These are phyloP conservation scores for Cubamyces sp. DNA, from an alignment of 768 basidiomycete species.

Conservation along the genomic window DNA sequence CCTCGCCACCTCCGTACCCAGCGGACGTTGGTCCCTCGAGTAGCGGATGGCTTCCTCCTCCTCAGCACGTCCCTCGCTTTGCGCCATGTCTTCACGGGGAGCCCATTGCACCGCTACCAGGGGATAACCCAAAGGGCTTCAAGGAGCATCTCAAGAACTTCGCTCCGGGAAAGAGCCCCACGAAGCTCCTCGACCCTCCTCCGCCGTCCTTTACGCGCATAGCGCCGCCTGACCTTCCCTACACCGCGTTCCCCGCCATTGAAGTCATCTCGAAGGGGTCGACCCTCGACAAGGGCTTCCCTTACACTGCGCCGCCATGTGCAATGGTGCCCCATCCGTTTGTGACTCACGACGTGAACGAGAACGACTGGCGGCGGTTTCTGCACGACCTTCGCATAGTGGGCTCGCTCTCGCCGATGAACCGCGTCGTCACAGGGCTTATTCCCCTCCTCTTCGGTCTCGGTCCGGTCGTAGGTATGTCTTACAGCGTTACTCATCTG, in stretches of 20 bases:
- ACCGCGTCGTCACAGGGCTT: constrained; percentile 17
- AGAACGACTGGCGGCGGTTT: constrained; percentile 48
- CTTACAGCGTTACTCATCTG: too few species aligned
- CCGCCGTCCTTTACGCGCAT: constrained; percentile 22
- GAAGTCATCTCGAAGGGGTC: constrained; percentile 37
- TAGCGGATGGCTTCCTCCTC: not conserved
- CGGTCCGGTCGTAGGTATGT: constrained; percentile 12
- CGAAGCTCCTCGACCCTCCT: constrained; percentile 24
- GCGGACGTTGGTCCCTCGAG: not conserved
- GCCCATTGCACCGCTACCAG: not conserved
- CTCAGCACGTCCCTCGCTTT: not conserved
- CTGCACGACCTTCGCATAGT: constrained; percentile 24
- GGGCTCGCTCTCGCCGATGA: constrained; percentile 23
- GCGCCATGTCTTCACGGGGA: constrained; percentile 4
- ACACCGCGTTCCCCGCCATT: constrained; percentile 34
- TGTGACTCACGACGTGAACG: constrained; percentile 47
- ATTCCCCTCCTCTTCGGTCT: constrained; percentile 8
- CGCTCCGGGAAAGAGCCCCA: constrained; percentile 19
- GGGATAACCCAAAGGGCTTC: constrained; percentile 9
- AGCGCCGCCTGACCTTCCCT: constrained; percentile 6
- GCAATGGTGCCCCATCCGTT: constrained; percentile 48
- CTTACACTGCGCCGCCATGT: constrained; percentile 45
- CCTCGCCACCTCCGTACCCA: not conserved
- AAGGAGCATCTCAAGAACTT: constrained; percentile 14
- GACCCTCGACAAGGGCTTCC: constrained; percentile 48